Evolutionary conservation across 805 yeast species (phyloP).

Genomic region (Schwanniomyces pseudopolymorphus): DNA sequence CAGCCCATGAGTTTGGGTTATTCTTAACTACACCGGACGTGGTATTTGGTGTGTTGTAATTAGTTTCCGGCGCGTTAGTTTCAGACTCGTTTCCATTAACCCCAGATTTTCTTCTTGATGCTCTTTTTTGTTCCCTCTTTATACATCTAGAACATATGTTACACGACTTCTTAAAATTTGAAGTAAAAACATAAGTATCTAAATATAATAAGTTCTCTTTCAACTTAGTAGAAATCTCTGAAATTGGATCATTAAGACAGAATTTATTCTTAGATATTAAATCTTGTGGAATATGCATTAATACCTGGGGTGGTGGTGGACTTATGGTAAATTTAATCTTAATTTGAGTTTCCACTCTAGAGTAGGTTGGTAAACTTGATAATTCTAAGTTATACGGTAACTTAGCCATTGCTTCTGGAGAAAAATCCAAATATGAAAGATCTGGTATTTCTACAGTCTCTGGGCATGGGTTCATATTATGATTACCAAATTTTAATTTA

Average conservation of each 20-base stretch:
- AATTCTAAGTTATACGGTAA: conserved; percentile 54
- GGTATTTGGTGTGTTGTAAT: conserved; percentile 7
- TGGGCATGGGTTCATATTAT: conserved; percentile 37
- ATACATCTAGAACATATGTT: conserved; percentile 86
- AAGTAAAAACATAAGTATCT: conserved; percentile 78
- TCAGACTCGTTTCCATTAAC: conserved; percentile 7
- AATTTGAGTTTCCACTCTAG: conserved; percentile 95
- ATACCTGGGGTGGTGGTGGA: conserved; percentile 74
- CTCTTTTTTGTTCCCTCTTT: conserved; percentile 90
- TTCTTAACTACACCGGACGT: conserved; percentile 39
- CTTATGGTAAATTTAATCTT: conserved; percentile 66
- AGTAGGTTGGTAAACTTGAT: conserved; percentile 68
- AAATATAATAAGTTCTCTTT: conserved; percentile 58
- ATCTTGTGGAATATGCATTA: conserved; percentile 82
- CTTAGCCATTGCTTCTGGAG: conserved; percentile 29
- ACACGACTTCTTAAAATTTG: conserved; percentile 50
- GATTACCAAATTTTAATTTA: conserved; percentile 54
- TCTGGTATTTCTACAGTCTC: conserved; percentile 28
- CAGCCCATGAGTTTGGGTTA: conserved; percentile 72
- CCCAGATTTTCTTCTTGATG: conserved; percentile 87
- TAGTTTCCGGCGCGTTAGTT: conserved; percentile 9
- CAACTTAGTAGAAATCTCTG: conserved; percentile 40
- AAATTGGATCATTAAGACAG: conserved; percentile 56
- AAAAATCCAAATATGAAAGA: conserved; percentile 37
- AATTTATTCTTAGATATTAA: conserved; percentile 85